phyloP scores from a whole-genome alignment of 2,329 filamentous ascomycete species.

The Hypoxylon sp. region DNA sequence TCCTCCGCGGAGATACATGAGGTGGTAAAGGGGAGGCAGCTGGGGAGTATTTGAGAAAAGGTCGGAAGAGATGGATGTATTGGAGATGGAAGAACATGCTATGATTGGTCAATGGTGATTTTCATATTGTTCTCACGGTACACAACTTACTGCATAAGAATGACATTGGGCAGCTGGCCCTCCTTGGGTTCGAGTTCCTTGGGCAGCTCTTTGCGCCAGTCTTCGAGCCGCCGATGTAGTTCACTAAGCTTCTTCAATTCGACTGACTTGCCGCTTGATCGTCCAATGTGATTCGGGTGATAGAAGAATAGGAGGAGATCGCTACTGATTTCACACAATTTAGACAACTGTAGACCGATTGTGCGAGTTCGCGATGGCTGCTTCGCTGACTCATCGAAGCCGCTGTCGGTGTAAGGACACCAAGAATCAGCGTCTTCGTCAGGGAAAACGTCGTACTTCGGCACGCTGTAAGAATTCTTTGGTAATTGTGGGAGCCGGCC shows the following conservation, averaged over 20 bases:
- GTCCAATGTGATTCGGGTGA: conserved; percentile 78
- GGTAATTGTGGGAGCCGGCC: conserved; percentile 91
- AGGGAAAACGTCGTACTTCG: conserved; percentile 92
- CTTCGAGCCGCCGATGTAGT: conserved; percentile 88
- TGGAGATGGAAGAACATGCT: conserved; percentile 99
- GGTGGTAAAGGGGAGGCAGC: conserved; percentile 84
- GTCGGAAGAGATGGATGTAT: conserved; percentile 95
- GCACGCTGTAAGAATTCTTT: conserved; percentile 82
- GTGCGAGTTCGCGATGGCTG: conserved; percentile 89
- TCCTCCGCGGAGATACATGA: conserved; percentile 90
- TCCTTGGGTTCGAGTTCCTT: conserved; percentile 91
- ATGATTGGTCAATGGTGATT: conserved; percentile 47
- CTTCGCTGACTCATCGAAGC: conserved; percentile 78
- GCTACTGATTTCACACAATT: conserved; percentile 92
- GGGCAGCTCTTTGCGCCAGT: conserved; percentile 88
- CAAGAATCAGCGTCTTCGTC: conserved; percentile 88
- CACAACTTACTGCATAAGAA: conserved; percentile 82
- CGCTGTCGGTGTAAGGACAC: conserved; percentile 90
- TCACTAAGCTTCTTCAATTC: conserved; percentile 95
- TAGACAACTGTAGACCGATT: conserved; percentile 83
- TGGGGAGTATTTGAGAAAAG: conserved; percentile 92
- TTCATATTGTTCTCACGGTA: not conserved
- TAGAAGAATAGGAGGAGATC: conserved; percentile 93
- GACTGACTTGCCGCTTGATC: conserved; percentile 79
- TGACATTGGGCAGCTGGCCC: conserved; percentile 87